Conservation (phyloP, 2,329 filamentous ascomycete genomes). For the Beauveria rudraprayagi region DNA sequence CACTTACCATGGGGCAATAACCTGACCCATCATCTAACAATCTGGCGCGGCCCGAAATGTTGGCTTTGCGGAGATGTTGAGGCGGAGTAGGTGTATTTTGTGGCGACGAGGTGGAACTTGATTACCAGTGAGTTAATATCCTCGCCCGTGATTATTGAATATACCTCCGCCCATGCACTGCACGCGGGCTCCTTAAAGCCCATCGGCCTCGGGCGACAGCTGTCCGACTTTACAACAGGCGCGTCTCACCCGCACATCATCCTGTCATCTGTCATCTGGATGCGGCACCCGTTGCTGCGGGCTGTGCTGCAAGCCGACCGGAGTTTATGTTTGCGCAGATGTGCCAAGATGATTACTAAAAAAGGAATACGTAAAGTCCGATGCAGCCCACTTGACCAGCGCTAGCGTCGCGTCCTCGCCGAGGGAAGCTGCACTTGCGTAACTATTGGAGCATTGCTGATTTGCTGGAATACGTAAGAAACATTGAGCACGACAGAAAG, state of each 20-base stretch:
- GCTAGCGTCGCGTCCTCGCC: background rate
- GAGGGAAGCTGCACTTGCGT: background rate
- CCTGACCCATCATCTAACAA: background rate
- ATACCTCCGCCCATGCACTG: background rate
- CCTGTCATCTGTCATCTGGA: background rate
- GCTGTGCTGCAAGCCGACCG: background rate
- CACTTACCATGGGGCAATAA: background rate
- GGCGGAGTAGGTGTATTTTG: background rate
- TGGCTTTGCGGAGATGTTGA: background rate
- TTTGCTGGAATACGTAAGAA: background rate
- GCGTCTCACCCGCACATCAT: background rate
- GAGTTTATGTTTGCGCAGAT: background rate
- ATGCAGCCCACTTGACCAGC: background rate
- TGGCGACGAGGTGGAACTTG: background rate
- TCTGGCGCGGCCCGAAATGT: background rate
- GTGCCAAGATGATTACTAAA: background rate
- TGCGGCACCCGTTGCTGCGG: background rate
- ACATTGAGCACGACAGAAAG: background rate
- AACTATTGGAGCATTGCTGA: background rate
- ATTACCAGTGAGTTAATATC: background rate
- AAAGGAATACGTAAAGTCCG: background rate
- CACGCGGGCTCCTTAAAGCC: too few relatives aligned
- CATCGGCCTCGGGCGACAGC: too few relatives aligned
- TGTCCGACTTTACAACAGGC: background rate
- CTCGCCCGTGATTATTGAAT: background rate